A percentile compares a stretch with the other conserved stretches of the same genome.
Evolutionary conservation across 768 basidiomycete genomes (phyloP).

Genomic region (Leccinum boreale): DNA sequence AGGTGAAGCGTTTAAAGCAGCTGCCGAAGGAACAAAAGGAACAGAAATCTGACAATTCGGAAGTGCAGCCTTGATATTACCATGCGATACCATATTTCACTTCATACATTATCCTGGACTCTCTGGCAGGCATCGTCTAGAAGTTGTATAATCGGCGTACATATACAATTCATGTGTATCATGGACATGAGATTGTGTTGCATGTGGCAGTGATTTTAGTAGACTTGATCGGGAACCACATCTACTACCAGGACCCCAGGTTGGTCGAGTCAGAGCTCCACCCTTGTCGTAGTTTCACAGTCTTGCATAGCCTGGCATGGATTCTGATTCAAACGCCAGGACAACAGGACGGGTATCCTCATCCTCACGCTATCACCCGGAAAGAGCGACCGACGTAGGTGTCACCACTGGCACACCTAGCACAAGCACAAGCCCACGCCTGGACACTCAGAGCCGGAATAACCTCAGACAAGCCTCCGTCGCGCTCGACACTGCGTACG

Average conservation of each 20-base stretch:
- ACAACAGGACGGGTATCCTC: slow-evolving; percentile 10
- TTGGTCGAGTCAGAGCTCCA: background rate
- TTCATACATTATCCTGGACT: slow-evolving; percentile 8
- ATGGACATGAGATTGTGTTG: background rate
- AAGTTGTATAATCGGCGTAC: slow-evolving; percentile 15
- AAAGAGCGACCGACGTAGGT: slow-evolving; percentile 10
- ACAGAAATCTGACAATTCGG: background rate
- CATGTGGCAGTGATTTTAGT: background rate
- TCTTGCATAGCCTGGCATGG: slow-evolving; percentile 16
- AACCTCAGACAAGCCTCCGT: slow-evolving; percentile 49
- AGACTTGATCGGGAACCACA: background rate
- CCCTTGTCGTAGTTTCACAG: background rate
- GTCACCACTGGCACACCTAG: slow-evolving; percentile 2
- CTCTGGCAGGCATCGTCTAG: slow-evolving; percentile 4
- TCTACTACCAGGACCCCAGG: background rate
- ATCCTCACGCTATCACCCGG: slow-evolving; percentile 9
- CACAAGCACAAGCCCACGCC: slow-evolving; percentile 9
- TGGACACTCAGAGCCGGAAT: slow-evolving; percentile 29
- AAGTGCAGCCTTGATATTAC: slow-evolving; percentile 3
- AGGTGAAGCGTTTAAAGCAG: slow-evolving; percentile 8
- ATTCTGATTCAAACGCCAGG: slow-evolving; percentile 11
- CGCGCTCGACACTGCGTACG: slow-evolving; percentile 54
- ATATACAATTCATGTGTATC: slow-evolving; percentile 6
- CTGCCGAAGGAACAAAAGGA: slow-evolving; percentile 3
- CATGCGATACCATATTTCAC: background rate